These are phyloP conservation scores for Leptographium wingfieldii DNA, from an alignment of 2,329 filamentous ascomycete species.

Conservation along the genomic window DNA sequence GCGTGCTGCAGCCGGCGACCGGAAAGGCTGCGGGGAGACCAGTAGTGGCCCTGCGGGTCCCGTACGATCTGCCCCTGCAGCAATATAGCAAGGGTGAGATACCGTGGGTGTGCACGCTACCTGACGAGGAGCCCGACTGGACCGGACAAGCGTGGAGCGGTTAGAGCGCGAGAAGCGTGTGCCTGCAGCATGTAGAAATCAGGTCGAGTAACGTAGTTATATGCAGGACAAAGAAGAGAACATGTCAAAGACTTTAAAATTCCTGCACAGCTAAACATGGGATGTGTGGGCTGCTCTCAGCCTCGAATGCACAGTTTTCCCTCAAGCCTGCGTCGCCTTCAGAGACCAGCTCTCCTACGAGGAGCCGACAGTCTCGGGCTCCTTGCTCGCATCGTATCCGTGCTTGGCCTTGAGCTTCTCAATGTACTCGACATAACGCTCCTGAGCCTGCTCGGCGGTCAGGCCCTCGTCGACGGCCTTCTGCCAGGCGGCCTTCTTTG, in stretches of 20 bases:
- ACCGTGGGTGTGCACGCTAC: constrained; percentile 63
- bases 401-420: constrained; percentile 58
- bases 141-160: constrained; percentile 29
- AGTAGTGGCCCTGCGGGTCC: constrained; percentile 60
- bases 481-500: constrained; percentile 70
- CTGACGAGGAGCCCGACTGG: constrained; percentile 51
- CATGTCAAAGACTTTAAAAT: neutral
- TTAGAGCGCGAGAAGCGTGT: neutral
- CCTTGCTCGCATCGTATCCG: constrained; percentile 54
- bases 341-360: neutral
- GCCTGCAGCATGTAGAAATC: no score
- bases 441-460: constrained; percentile 56
- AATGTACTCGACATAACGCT: constrained; percentile 61
- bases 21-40: constrained; percentile 11
- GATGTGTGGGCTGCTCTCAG: no score
- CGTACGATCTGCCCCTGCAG: constrained; percentile 68
- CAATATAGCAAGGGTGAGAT: constrained; percentile 49
- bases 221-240: neutral
- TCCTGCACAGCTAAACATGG: neutral
- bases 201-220: constrained; percentile 10
- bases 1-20: constrained; percentile 22
- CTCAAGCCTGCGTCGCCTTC: no score
- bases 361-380: constrained; percentile 40
- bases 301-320: no score
- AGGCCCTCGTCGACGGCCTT: constrained; percentile 51